These are phyloP conservation scores for Sphagnum fallax DNA, from an alignment of 228 moss, liverwort and hornwort species.

Conservation along the genomic window DNA sequence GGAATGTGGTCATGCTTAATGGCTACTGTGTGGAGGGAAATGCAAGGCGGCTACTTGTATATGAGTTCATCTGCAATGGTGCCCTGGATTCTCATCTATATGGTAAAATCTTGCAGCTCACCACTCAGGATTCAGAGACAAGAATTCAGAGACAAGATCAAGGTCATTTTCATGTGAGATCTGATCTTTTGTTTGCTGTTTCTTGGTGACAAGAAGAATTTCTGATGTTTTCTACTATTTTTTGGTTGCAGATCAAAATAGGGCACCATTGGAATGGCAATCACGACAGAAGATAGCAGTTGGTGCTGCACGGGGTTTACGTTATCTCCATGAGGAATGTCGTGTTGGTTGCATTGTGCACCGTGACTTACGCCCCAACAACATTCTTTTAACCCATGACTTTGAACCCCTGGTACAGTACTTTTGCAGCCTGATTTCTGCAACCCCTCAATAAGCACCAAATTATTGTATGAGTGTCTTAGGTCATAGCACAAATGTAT, in stretches of 20 bases:
- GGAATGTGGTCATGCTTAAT: conserved; percentile 69
- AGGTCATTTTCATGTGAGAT: background rate
- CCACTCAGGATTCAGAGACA: background rate
- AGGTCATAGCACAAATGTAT: too few relatives aligned
- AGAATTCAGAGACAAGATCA: background rate
- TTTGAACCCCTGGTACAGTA: conserved; percentile 50
- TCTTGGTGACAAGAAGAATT: too few relatives aligned
- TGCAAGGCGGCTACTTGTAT: conserved; percentile 50
- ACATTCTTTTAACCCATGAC: conserved; percentile 65
- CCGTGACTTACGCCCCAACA: conserved; percentile 68
- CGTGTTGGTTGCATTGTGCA: conserved; percentile 72
- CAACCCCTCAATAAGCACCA: too few relatives aligned
- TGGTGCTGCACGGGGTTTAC: conserved; percentile 59
- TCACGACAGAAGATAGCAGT: conserved; percentile 62
- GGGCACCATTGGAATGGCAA: conserved; percentile 41
- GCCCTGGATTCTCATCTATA: conserved; percentile 71
- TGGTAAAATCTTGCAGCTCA: conserved; percentile 17
- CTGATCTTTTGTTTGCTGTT: background rate
- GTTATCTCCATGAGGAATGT: conserved; percentile 74
- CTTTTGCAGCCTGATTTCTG: too few relatives aligned
- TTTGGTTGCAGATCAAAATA: conserved; percentile 21
- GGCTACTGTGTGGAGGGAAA: conserved; percentile 59
- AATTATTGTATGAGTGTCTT: too few relatives aligned
- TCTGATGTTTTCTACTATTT: background rate
- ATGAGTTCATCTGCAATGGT: conserved; percentile 75